A percentile compares a stretch with the other conserved stretches of the same genome.
These are phyloP conservation scores for Arthrinium puccinioides DNA, from an alignment of 2,329 filamentous ascomycete genomes.

Conservation along the genomic window DNA sequence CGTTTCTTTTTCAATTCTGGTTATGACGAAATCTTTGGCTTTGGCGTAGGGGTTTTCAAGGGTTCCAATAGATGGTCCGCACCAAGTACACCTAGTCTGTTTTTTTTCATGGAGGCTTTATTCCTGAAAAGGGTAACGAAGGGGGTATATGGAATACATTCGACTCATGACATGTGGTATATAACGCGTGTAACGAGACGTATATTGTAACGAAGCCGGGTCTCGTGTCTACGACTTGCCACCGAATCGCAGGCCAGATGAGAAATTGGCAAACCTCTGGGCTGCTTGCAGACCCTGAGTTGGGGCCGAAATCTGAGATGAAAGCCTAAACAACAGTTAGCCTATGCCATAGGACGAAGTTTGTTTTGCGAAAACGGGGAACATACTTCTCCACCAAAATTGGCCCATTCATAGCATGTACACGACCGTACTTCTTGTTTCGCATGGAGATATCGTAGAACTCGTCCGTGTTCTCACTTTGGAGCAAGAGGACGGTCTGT, in stretches of 20 bases:
- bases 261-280: constrained; percentile 62
- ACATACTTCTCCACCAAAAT: constrained; percentile 83
- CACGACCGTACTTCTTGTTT: constrained; percentile 89
- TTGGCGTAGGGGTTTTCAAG: too few relatives aligned
- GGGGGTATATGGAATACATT: too few relatives aligned
- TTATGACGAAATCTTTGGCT: too few relatives aligned
- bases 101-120: too few relatives aligned
- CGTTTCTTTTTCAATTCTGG: too few relatives aligned
- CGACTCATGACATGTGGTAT: too few relatives aligned
- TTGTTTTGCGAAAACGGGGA: background rate
- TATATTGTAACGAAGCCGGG: too few relatives aligned
- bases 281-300: constrained; percentile 29
- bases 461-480: constrained; percentile 85
- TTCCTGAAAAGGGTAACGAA: too few relatives aligned
- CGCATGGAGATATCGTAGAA: constrained; percentile 88
- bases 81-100: too few relatives aligned
- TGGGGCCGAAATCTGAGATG: constrained; percentile 52
- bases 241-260: constrained; percentile 66
- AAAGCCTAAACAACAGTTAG: constrained; percentile 44
- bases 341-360: constrained; percentile 1
- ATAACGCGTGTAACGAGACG: too few relatives aligned
- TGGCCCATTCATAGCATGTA: constrained; percentile 85
- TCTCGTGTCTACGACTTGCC: constrained; percentile 39
- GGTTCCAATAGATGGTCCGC: too few relatives aligned
- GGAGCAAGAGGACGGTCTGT: constrained; percentile 85